Conservation (phyloP, 2,329 filamentous ascomycete genomes). For the Phialophora verrucosa region DNA sequence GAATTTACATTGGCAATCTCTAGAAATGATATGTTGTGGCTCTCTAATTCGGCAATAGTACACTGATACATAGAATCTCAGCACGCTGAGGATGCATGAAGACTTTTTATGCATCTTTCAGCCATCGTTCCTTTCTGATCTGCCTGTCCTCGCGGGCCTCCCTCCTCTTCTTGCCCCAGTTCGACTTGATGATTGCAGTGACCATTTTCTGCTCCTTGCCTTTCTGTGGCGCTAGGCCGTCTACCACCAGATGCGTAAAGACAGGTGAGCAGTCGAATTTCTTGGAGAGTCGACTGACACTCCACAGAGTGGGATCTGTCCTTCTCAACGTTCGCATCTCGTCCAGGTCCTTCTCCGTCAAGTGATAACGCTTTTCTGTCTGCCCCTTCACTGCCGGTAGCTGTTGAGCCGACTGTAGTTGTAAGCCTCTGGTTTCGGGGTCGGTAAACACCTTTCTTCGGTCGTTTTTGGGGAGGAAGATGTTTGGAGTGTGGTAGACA, state of each 20-base stretch:
- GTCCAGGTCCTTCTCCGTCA: constrained; percentile 61
- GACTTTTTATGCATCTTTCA: constrained; percentile 57
- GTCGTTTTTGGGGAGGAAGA: constrained; percentile 68
- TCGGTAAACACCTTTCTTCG: constrained; percentile 36
- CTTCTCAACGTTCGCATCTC: constrained; percentile 64
- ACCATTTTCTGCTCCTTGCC: constrained; percentile 54
- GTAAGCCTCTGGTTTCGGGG: constrained; percentile 39
- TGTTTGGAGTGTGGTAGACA: constrained; percentile 67
- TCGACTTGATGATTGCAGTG: constrained; percentile 61
- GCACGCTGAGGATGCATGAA: constrained; percentile 3
- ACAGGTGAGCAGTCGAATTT: constrained; percentile 67
- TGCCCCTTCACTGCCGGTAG: constrained; percentile 55
- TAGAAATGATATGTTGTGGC: not conserved
- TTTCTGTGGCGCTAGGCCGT: constrained; percentile 56
- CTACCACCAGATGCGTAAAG: constrained; percentile 65
- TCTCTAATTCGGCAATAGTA: constrained; percentile 8
- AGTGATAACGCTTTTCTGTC: constrained; percentile 66
- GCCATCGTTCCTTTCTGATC: constrained; percentile 66
- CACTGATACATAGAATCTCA: constrained; percentile 6
- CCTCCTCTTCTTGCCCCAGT: constrained; percentile 65
- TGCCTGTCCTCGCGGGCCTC: constrained; percentile 66
- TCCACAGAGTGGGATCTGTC: constrained; percentile 65
- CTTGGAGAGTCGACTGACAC: constrained; percentile 63
- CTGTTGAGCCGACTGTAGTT: constrained; percentile 38
- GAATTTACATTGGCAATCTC: constrained; percentile 3